phyloP scores from a whole-genome alignment of 208 protist genomes.

The Angomonas desouzai region DNA sequence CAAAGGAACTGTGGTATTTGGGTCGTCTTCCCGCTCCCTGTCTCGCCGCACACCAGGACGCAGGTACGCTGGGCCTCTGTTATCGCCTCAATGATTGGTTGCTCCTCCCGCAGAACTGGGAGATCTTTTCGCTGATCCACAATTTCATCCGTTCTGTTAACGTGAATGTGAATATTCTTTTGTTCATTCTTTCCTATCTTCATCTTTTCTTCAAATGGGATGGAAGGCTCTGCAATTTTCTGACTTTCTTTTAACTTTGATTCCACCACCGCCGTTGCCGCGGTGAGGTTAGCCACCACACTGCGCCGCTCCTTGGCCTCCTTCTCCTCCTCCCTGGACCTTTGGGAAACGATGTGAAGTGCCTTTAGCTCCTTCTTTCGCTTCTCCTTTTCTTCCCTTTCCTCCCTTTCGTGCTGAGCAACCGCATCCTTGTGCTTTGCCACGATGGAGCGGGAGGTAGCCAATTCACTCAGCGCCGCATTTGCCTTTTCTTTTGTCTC shows the following conservation, averaged over 20 bases:
- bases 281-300: neutral
- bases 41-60: conserved; percentile 97
- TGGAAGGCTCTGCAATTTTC: conserved; percentile 31
- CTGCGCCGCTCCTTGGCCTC: neutral
- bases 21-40: conserved; percentile 98
- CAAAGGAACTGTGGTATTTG: conserved; percentile 93
- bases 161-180: conserved; percentile 59
- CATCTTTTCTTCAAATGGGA: conserved; percentile 24
- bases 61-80: conserved; percentile 61
- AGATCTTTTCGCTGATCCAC: conserved; percentile 55
- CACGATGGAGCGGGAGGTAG: conserved; percentile 35
- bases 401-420: conserved; percentile 33
- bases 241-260: neutral
- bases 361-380: conserved; percentile 56
- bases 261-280: neutral
- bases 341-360: conserved; percentile 45
- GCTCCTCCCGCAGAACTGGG: conserved; percentile 86
- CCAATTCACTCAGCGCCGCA: conserved; percentile 51
- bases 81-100: conserved; percentile 89
- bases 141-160: conserved; percentile 58
- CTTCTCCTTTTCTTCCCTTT: conserved; percentile 51
- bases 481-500: conserved; percentile 57
- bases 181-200: conserved; percentile 34
- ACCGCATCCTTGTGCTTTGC: conserved; percentile 65
- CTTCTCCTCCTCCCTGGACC: conserved; percentile 47